Conservation (phyloP, 2,329 filamentous ascomycete genomes). For the Ophiocordyceps australis region DNA sequence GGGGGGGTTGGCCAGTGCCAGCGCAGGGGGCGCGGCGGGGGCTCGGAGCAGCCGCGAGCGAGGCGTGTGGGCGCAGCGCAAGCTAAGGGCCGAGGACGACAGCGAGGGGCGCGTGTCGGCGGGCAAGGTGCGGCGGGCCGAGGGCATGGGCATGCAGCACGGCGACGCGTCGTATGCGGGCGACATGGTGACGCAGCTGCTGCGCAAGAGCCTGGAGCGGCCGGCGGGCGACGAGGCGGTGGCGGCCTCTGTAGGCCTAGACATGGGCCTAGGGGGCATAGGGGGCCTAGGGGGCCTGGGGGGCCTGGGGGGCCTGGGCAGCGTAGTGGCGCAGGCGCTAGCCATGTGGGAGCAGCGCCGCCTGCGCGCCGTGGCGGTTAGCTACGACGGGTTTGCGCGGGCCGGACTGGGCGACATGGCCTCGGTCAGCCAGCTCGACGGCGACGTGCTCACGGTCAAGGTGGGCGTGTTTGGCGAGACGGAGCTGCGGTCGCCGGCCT, state of each 20-base stretch:
- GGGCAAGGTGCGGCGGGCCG: background rate
- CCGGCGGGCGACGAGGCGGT: constrained; percentile 3
- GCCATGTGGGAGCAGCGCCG: constrained; percentile 8
- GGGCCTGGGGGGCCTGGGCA: constrained; percentile 3
- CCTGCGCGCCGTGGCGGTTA: constrained; percentile 7
- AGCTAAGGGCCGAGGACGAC: constrained; percentile 2
- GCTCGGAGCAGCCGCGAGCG: background rate
- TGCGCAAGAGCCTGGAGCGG: constrained; percentile 5
- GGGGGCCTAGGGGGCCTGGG: constrained; percentile 3
- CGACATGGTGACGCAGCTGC: constrained; percentile 6
- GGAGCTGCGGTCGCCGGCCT: constrained; percentile 7
- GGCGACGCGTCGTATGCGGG: constrained; percentile 4
- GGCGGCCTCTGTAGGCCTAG: constrained; percentile 5
- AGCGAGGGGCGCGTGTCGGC: background rate
- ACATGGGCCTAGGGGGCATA: too few relatives aligned
- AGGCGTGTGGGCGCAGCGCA: constrained; percentile 3
- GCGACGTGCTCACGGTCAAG: constrained; percentile 7
- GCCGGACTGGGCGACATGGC: constrained; percentile 7
- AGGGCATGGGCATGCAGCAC: constrained; percentile 1
- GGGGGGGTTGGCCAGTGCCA: background rate
- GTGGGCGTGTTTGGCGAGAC: constrained; percentile 9
- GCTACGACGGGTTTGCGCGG: constrained; percentile 8
- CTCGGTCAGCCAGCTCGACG: constrained; percentile 8
- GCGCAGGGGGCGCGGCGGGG: background rate
- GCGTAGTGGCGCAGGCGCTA: constrained; percentile 6